Evolutionary conservation across 306 rosid species (phyloP).

Genomic region (Ormosia semicastrata): DNA sequence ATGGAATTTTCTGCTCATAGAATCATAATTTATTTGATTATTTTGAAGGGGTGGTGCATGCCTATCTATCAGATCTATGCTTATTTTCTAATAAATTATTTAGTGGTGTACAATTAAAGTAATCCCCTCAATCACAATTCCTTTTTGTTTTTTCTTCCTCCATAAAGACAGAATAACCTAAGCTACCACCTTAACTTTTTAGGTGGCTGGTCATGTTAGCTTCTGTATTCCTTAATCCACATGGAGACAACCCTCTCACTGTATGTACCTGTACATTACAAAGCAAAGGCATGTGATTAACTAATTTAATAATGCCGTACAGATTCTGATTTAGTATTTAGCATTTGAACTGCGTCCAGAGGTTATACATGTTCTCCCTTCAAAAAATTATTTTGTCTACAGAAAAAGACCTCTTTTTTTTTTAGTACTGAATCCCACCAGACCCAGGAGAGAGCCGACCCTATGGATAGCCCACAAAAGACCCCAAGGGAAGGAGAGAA

Average conservation of each 20-base stretch:
- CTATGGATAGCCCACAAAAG: too few relatives aligned
- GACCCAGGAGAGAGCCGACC: too few relatives aligned
- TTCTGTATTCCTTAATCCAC: slow-evolving; percentile 35
- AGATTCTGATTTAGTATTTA: slow-evolving; percentile 14
- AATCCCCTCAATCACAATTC: slow-evolving; percentile 7
- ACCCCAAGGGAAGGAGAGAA: too few relatives aligned
- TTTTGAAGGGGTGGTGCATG: slow-evolving; percentile 20
- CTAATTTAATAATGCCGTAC: neutral
- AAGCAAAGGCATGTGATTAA: slow-evolving; percentile 31
- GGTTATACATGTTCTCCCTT: neutral
- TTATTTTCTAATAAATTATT: slow-evolving; percentile 6
- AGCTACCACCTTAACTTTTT: slow-evolving; percentile 26
- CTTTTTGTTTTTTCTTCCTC: slow-evolving; percentile 19
- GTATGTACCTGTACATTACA: slow-evolving; percentile 32
- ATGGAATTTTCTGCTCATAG: slow-evolving; percentile 40
- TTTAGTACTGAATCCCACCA: too few relatives aligned
- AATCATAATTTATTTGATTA: slow-evolving; percentile 31
- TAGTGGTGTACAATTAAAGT: slow-evolving; percentile 43
- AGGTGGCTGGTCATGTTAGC: slow-evolving; percentile 39
- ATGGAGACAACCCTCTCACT: slow-evolving; percentile 20
- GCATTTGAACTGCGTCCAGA: slow-evolving; percentile 3
- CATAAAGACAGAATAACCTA: slow-evolving; percentile 23
- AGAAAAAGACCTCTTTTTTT: neutral
- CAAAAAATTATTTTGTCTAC: neutral
- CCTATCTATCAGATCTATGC: slow-evolving; percentile 24